Evolutionary conservation across 139 green algal species (phyloP), one percentile per base, ranked within the genome.

Genomic region (Chlorella sp.): DNA sequence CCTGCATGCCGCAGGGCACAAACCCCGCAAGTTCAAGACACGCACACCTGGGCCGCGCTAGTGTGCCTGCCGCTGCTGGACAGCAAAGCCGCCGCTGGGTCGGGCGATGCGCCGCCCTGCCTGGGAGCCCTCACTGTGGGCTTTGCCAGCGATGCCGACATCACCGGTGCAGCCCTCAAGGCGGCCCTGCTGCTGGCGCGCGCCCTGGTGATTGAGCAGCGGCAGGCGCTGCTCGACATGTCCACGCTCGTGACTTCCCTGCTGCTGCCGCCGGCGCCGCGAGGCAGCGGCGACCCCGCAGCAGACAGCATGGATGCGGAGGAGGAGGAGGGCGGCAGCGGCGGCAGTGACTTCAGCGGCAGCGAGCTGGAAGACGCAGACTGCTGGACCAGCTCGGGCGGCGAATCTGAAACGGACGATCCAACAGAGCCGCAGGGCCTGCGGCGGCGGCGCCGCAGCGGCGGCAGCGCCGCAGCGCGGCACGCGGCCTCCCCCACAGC

Each of bases 131-230:
- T 60, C 13, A 23, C 51, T 4, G 51, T 60, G 12, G 51, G 12
- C 13, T 60, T 60, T 15, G 12, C 51, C 51, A 21, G 51, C 13
- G 51, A 60, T 18, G 51, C 51, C 3, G 51, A 18, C 51, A 21
- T 60, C 51, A 60, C 11, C 51, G 51, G 51, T 2, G 51, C 51
- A 21, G 60, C 72, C n/a, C 44, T 79, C n/a, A 79, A 79, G 72
- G 72, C 21, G 0, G 72, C 44, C 5, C 72, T 79, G 72, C 72
- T 79, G 72, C 72, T 79, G 72, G 72, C 72, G 3, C 72, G 62
- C 36, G 47, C 72, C 5, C 72, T 79, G 17, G 47, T 18, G 23
- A 41, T n/a, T 0, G 72, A 79, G 72, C 72, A 79, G 72, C 28
- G 44, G n/a, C n/a, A 38, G 16, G 17, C 72, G n/a, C 72, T 79